Evolutionary conservation across 2,329 filamentous ascomycete species (phyloP).

Genomic region (Monosporascus sp.): DNA sequence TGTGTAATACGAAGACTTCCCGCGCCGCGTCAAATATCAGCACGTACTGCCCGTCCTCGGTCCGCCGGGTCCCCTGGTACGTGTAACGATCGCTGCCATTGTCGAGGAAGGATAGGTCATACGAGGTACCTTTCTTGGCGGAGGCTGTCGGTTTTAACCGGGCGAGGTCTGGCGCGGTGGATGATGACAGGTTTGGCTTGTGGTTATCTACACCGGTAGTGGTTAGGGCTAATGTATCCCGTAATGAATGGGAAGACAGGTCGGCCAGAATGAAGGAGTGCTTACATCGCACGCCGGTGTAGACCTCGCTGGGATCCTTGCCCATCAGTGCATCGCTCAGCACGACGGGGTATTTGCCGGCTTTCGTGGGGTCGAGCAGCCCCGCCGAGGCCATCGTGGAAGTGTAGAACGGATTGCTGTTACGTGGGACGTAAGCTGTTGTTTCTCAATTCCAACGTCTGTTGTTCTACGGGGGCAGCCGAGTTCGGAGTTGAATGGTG

Average conservation of each 20-base stretch:
- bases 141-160: conserved; percentile 46
- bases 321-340: conserved; percentile 57
- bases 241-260: no score
- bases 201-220: conserved; percentile 48
- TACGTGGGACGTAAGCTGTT: not conserved
- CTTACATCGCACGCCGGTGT: conserved; percentile 57
- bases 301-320: conserved; percentile 50
- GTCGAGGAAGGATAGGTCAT: conserved; percentile 50
- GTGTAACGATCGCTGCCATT: conserved; percentile 48
- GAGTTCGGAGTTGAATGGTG: no score
- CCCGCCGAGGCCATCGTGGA: conserved; percentile 22
- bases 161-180: conserved; percentile 41
- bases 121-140: conserved; percentile 43
- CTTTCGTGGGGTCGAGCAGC: conserved; percentile 52
- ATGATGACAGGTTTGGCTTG: conserved; percentile 48
- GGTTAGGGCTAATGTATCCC: conserved; percentile 1
- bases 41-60: conserved; percentile 53
- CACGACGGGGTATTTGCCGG: conserved; percentile 57
- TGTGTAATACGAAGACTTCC: conserved; percentile 76
- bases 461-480: no score
- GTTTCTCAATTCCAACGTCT: no score
- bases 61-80: conserved; percentile 54
- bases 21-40: conserved; percentile 71
- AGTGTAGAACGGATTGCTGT: not conserved
- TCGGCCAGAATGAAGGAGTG: not conserved